Evolutionary conservation across 441 rosid species (phyloP), one percentile per base, ranked within the genome.

Genomic region (Arabidopsis lyrata): DNA sequence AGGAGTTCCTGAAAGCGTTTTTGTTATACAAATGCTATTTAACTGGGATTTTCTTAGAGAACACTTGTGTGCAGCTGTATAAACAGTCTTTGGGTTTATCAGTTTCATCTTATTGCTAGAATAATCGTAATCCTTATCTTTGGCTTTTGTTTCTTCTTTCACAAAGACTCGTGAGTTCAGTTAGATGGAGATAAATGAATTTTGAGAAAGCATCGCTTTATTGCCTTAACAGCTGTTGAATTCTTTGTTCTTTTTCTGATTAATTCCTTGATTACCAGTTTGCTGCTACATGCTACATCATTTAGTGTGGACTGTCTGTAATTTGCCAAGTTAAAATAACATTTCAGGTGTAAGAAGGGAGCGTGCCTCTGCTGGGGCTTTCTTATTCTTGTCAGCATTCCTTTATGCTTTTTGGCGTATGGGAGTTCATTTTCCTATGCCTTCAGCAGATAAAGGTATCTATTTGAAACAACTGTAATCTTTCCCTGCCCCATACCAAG

Each of bases 381-480:
- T 93, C 78, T 70, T 96, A 66, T 93, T 96, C 83, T 86, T 93
- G 84, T 74, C 90, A 72, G 96, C 92, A 15, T 93, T 90, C 79
- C 93, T 96, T 16, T 96, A 96, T 79, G 97, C 87, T 75, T 96
- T 96, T 78, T 96, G 98, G 99, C 97, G 99, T 78, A 88, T 96
- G 99, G 98, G 99, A 72, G 78, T 96, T 84, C 99, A 96, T 82
- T 96, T 93, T 68, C 99, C 97, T 39, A 96, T 96, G 98, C 98
- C 97, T 80, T 91, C 97, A 1, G 47, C 68, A 70, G 96, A 91
- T 76, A 95, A 86, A 86, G 97, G 99, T 93, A 74, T 56, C 53
- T 31, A 18, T 70, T 75, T 41, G 6, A 47, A 71, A 39, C 63
- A 55, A 58, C 63, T 16, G 8, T 53, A 24, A 11, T 53, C 59